Evolutionary conservation across 495 filamentous ascomycete genomes (phyloP), one percentile per base, ranked within the genome.

Genomic region (Saxophila tyrrhenica): DNA sequence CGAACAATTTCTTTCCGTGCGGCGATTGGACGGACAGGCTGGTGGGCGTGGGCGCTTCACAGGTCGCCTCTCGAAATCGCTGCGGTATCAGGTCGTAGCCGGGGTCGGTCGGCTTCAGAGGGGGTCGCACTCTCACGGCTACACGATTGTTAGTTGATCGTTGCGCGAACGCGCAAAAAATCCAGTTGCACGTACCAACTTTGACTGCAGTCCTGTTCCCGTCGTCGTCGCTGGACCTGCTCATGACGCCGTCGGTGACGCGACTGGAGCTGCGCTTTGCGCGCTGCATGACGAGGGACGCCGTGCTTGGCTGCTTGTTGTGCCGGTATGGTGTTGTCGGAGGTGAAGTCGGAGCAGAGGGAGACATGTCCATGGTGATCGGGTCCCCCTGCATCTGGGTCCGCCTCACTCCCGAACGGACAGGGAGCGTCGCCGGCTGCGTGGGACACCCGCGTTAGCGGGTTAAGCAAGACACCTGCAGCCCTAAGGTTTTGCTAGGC

Each of bases 201-300:
- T 89, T 95, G 67, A 98, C 92, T n/a, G 92, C 86, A 25, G 92
- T 96, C 70, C 85, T 91, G 41, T 78, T 77, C 75, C 96, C 92
- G 62, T 98, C 92, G 65, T 96, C 92, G 1, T 91, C 79, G 70
- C 87, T 95, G 55, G 86, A 84, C 63, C 79, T 83, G 46, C 76
- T 75, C 69, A 82, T 88, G 67, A 87, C 89, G 64, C 79, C 81
- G 73, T 86, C 83, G 67, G 89, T 95, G 78, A 96, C 75, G 57
- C 92, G 87, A 75, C 90, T 96, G 61, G 75, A 85, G 68, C 88
- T 94, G 60, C 89, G 76, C 49, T 83, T 77, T 19, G 44, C 22
- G 54, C 55, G 58, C 13, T 52, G 53, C 58, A 60, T 56, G 50
- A 29, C 32, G 9, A 43, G 3, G 43, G 13, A 50, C 10, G 57